Evolutionary conservation across 495 filamentous ascomycete species (phyloP).

Genomic region (Tuber brumale): DNA sequence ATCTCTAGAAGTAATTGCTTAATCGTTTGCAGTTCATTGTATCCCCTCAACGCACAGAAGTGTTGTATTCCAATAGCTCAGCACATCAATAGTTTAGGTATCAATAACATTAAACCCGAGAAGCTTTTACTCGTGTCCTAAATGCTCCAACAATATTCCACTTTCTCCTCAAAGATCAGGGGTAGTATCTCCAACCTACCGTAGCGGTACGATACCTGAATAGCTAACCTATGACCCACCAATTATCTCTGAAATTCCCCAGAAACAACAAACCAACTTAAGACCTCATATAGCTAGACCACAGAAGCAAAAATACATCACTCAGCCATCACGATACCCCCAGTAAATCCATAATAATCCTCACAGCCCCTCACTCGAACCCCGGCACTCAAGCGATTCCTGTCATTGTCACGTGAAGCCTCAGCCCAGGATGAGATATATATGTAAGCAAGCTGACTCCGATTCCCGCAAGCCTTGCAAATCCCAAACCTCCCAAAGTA

Average conservation of each 20-base stretch:
- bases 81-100: background rate
- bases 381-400: background rate
- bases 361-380: background rate
- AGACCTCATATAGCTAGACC: background rate
- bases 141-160: background rate
- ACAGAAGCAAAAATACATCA: background rate
- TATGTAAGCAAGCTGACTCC: constrained; percentile 1
- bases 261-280: background rate
- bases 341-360: background rate
- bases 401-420: background rate
- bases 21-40: background rate
- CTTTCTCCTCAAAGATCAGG: background rate
- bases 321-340: background rate
- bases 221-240: background rate
- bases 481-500: background rate
- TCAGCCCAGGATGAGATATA: background rate
- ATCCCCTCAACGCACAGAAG: background rate
- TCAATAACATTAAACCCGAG: background rate
- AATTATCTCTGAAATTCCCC: background rate
- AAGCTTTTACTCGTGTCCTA: background rate
- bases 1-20: background rate
- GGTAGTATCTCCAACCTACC: background rate
- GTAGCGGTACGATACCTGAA: background rate
- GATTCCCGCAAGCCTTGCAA: background rate
- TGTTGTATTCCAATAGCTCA: background rate